Base-by-base conservation (phyloP, 345 rosid species). In the Populus tremula region DNA sequence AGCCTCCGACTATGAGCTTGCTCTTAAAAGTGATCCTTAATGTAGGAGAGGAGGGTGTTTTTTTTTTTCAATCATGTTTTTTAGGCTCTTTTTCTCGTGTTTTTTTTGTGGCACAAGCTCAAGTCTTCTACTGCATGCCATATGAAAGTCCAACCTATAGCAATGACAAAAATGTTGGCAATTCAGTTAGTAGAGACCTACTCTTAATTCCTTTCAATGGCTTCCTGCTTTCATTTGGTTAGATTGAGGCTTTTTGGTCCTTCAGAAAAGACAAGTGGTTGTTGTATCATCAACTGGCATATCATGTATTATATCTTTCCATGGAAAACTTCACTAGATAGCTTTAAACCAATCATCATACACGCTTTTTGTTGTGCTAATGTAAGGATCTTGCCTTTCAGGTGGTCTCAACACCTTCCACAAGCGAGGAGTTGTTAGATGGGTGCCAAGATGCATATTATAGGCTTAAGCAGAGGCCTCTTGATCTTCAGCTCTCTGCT, bases 401-500 rank as follows among this genome's bases (percentile, higher is more conserved):
- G 90, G 80, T 80, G 73, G 39, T 54, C 36, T 56, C 69, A 17
- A 25, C 45, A 16, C 61, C 21, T 54, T 70, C 67, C 11, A 2
- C 31, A 41, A 79, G 73, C 39, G 79, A 35, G 65, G 75, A 84
- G 20, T 17, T 79, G 45, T 56, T 65, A 23, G 79, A 59, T 74
- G 80, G 16, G 20, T 31, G 66, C 71, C 67, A 65, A 36, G 78
- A 74, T 27, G 39, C 59, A 66, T 67, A 27, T 49, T 35, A 17
- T 54, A 69, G 76, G 62, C 80, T 75, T 82, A 83, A 72, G 45
- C 68, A 29, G 68, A 80, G 71, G 70, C 73, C 84, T 36, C 73
- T 71, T 36, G 71, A 68, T 78, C 80, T 80, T 76, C 87, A 82
- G 75, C 81, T 78, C 72, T 76, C 84, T 36, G 82, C 89, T 35